A percentile compares a stretch with the other conserved stretches of the same genome.
phyloP scores from a whole-genome alignment of 345 rosid species.

The Murraya koenigii region DNA sequence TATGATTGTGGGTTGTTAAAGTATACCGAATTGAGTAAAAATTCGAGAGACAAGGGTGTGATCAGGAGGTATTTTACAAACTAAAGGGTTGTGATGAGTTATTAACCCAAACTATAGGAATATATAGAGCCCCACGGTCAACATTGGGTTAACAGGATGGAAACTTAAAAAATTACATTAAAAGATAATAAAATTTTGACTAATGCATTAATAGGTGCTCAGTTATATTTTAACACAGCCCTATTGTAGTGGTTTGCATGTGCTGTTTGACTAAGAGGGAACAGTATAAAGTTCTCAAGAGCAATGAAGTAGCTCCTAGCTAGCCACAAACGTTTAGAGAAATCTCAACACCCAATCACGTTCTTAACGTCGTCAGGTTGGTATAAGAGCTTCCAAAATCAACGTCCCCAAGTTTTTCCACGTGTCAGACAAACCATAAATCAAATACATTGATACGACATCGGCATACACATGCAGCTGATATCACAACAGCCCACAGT shows the following conservation, averaged over 20 bases:
- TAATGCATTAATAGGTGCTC: no score
- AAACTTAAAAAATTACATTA: no score
- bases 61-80: no score
- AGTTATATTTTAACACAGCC: no score
- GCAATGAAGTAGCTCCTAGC: background rate
- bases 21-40: no score
- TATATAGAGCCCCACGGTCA: no score
- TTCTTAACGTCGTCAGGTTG: constrained; percentile 7
- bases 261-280: constrained; percentile 15
- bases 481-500: constrained; percentile 22
- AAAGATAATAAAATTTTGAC: no score
- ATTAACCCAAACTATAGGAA: no score
- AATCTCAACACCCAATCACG: constrained; percentile 16
- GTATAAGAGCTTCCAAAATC: constrained; percentile 15
- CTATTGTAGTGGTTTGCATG: background rate
- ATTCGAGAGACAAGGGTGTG: no score
- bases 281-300: background rate
- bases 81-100: no score
- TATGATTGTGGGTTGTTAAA: no score
- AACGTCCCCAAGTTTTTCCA: constrained; percentile 27
- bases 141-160: no score
- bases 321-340: background rate
- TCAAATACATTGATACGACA: constrained; percentile 25
- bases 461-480: constrained; percentile 43
- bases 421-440: constrained; percentile 24